Base-by-base conservation (phyloP, 768 basidiomycete genomes). In the Chalciporus piperatus region DNA sequence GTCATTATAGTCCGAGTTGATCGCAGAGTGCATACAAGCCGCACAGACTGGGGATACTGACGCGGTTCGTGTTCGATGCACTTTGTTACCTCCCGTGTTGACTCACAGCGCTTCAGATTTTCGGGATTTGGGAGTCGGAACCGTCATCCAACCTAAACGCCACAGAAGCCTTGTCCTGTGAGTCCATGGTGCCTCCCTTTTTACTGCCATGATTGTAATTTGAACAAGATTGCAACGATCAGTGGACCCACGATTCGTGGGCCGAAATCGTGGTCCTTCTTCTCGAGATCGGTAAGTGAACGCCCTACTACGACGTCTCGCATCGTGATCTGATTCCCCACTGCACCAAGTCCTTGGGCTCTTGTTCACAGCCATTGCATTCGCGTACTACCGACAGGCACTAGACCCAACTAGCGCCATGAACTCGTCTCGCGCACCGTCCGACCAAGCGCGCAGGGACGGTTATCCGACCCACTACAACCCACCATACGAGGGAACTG, bases 371-470 rank as follows among this genome's bases (percentile, higher is more conserved):
- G 56, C 76, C 43, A 59, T 89, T 58, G 80, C 84, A 3, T 87
- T 86, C 64, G 74, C 77, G 13, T 94, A 84, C 73, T 83, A 87
- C 62, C 84, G 85, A 20, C 91, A 94, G 69, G 62, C 83, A 2
- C 76, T 84, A 30, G 85, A 91, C 65, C 90, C 91, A 1, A 66
- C 77, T 3, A 80, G 80, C 55, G 67, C 75, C 35, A 77, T 70
- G 47, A 84, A 85, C 63, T 58, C 74, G 38, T 61, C 69, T 12
- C 81, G 82, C 38, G 45, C 64, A n/a, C 83, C 56, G 53, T 72
- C 50, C 17, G 65, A 66, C 50, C 74, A 69, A 59, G 56, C 58
- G 32, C 74, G 74, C 28, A 64, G 62, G 41, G 70, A 65, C 40
- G 74, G 59, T 28, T 69, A 72, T 59, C 78, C 83, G 1, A 59